Evolutionary conservation across 1,284 basidiomycete genomes (phyloP), one percentile per base, ranked within the genome.

Genomic region (Fomitopsis pinicola): DNA sequence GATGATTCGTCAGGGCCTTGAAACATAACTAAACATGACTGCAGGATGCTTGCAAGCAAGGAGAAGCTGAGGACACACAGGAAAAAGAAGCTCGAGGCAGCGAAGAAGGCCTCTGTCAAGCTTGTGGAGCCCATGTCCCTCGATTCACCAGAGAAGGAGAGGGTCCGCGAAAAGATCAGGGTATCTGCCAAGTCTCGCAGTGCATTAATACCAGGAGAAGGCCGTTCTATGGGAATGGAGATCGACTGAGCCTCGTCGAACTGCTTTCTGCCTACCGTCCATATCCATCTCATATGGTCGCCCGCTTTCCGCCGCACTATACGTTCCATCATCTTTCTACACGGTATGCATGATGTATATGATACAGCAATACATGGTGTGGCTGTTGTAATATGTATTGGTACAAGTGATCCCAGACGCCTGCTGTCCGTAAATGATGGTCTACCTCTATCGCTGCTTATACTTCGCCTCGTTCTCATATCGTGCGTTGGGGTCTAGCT

Each of bases 381-480:
- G 60, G 48, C 62, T 61, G 63, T 68, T 64, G 64, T 59, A 42
- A 42, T 36, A 62, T 56, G 57, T 68, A 68, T 62, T 63, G 59
- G 55, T 68, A 67, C 60, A 64, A 50, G 61, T 66, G 65, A 61
- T 54, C 62, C 56, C 59, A 58, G 19, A 58, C 30, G 48, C 15
- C 15, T 33, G 48, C 61, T 53, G 58, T 59, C 63, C 53, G 46
- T 30, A 46, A 36, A 57, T 55, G 33, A 58, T 59, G 42, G 28
- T 14, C 36, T 42, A 42, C 26, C 33, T 64, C 79, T 70, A 88
- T 63, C 84, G 85, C 59, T 86, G 83, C 74, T 96, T 96, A 77
- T 96, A 96, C 75, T 96, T 96, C 57, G 90, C 92, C 66, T 92
- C 91, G 67, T 88, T 89, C 72, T 95, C 93, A 46, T 85, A 79